Percentiles rank a stretch among this genome's conserved stretches.
Conservation (phyloP, 2,329 filamentous ascomycete species). For the Phyllosticta citribraziliensis region DNA sequence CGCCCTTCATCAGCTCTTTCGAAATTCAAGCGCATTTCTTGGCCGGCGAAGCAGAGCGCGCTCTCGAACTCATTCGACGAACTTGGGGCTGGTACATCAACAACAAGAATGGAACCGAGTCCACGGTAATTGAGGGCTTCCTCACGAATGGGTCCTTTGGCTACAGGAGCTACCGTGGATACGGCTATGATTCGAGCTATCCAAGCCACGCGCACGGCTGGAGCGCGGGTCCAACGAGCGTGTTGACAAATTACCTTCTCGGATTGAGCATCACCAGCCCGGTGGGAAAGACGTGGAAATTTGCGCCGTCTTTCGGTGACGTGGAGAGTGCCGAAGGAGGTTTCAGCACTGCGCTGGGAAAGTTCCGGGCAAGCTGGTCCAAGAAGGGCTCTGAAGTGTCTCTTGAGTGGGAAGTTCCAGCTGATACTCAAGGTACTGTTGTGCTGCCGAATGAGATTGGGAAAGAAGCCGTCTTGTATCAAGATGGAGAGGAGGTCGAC, state of each 20-base stretch:
- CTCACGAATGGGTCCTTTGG: conserved; percentile 46
- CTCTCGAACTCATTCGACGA: conserved; percentile 45
- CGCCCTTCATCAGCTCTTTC: conserved; percentile 49
- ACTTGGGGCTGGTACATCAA: conserved; percentile 53
- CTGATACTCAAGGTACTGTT: not conserved
- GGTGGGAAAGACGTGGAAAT: conserved; percentile 32
- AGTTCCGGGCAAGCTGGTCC: conserved; percentile 29
- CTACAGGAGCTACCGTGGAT: conserved; percentile 45
- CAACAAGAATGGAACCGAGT: conserved; percentile 47
- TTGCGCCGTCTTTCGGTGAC: conserved; percentile 37
- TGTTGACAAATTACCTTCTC: conserved; percentile 33
- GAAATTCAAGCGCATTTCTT: conserved; percentile 50
- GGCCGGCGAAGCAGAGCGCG: conserved; percentile 38
- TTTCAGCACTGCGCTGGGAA: conserved; percentile 37
- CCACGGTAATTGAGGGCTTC: conserved; percentile 52
- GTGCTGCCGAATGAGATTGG: not conserved
- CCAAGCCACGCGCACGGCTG: conserved; percentile 32
- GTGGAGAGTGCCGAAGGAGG: conserved; percentile 34
- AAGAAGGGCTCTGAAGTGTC: conserved; percentile 11
- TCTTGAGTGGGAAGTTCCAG: conserved; percentile 8
- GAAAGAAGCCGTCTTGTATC: not conserved
- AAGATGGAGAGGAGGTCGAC: not conserved
- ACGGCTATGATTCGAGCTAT: conserved; percentile 38
- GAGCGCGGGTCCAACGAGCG: conserved; percentile 26
- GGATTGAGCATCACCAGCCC: conserved; percentile 33